phyloP scores from a whole-genome alignment of 2,329 filamentous ascomycete species.

The Penicillium sp. region DNA sequence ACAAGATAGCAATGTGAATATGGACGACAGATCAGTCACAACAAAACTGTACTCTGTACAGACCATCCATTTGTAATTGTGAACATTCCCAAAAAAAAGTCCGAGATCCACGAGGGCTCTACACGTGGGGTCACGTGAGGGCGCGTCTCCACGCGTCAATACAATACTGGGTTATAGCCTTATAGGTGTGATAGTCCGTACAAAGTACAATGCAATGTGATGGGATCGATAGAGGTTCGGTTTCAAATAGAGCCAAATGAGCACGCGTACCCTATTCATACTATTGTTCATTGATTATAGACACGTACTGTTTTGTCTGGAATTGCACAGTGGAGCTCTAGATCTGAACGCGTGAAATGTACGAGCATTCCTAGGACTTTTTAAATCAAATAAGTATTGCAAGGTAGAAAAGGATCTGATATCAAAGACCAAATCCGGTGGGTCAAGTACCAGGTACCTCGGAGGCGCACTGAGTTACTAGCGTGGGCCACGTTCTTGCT shows the following conservation, averaged over 20 bases:
- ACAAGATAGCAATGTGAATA: too few relatives aligned
- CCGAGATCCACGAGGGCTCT: background rate
- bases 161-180: background rate
- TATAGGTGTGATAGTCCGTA: too few relatives aligned
- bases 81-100: background rate
- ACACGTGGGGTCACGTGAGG: slow-evolving; percentile 20
- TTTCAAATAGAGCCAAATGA: background rate
- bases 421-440: background rate
- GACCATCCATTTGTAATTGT: too few relatives aligned
- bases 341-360: background rate
- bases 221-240: background rate
- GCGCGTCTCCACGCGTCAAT: slow-evolving; percentile 21
- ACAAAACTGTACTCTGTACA: too few relatives aligned
- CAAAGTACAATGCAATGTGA: background rate
- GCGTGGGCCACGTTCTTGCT: slow-evolving; percentile 30
- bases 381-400: background rate
- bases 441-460: slow-evolving; percentile 15
- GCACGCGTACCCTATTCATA: background rate
- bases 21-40: too few relatives aligned
- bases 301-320: background rate
- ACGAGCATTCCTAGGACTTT: too few relatives aligned
- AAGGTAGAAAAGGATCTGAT: background rate
- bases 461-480: slow-evolving; percentile 21
- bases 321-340: background rate
- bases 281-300: too few relatives aligned